Percentiles rank a stretch among this genome's conserved stretches.
Conservation (phyloP, 2,329 filamentous ascomycete genomes). For the Penicillium aurantiogriseum region DNA sequence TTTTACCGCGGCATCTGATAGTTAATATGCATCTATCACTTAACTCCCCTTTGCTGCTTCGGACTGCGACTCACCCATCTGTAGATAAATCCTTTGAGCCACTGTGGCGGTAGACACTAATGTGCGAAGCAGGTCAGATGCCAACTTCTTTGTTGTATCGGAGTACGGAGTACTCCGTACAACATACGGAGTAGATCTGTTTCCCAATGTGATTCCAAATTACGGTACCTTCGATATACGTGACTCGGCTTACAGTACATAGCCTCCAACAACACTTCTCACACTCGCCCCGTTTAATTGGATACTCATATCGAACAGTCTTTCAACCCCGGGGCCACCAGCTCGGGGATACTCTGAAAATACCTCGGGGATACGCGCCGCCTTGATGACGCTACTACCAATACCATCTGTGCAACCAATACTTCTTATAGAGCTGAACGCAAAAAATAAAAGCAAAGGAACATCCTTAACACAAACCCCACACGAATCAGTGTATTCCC, state of each 20-base stretch:
- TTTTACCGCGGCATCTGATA: background rate
- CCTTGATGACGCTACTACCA: background rate
- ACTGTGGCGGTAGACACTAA: background rate
- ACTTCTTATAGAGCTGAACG: background rate
- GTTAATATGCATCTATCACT: background rate
- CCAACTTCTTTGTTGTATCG: no score
- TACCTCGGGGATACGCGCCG: no score
- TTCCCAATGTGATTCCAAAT: background rate
- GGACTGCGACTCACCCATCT: slow-evolving; percentile 4
- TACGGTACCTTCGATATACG: background rate
- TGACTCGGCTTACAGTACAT: background rate
- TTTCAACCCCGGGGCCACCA: background rate
- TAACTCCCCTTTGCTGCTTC: slow-evolving; percentile 6
- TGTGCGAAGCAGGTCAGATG: background rate
- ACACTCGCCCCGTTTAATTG: background rate
- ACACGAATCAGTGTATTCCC: no score
- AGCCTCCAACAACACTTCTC: background rate
- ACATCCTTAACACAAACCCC: background rate
- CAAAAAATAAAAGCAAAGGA: background rate
- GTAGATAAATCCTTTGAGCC: background rate
- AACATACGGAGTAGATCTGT: background rate
- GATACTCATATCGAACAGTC: background rate
- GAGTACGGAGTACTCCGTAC: background rate
- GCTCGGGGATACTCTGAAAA: no score
- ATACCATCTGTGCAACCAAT: background rate